Conservation (phyloP, 768 basidiomycete species). For the Tylopilus sp. region DNA sequence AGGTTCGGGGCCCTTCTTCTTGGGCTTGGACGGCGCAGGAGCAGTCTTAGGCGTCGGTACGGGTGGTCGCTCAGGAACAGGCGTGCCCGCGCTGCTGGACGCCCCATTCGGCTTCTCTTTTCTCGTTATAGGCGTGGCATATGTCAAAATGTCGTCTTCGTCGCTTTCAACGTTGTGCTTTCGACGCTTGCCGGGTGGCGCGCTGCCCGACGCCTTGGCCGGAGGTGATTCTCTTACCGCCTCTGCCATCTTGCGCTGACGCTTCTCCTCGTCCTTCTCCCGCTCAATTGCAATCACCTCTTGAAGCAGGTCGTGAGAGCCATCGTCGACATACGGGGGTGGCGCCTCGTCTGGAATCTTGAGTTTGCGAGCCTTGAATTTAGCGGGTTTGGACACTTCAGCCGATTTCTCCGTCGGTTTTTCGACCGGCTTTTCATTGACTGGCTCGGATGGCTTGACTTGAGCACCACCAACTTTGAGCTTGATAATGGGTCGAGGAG, state of each 20-base stretch:
- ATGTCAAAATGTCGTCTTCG: conserved; percentile 56
- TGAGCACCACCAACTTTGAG: conserved; percentile 54
- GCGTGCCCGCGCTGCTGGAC: conserved; percentile 39
- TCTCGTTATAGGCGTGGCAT: conserved; percentile 58
- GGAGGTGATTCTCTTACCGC: conserved; percentile 36
- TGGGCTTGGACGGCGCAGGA: conserved; percentile 32
- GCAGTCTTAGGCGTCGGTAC: conserved; percentile 25
- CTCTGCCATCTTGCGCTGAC: conserved; percentile 42
- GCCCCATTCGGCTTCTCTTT: conserved; percentile 37
- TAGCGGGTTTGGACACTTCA: conserved; percentile 35
- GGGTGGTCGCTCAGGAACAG: conserved; percentile 35
- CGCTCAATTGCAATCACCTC: conserved; percentile 80
- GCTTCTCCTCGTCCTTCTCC: conserved; percentile 55
- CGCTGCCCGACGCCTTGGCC: conserved; percentile 36
- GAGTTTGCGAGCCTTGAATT: conserved; percentile 40
- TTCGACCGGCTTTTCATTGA: conserved; percentile 19
- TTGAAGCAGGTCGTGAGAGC: conserved; percentile 76
- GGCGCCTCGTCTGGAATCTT: conserved; percentile 49
- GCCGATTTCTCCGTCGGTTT: conserved; percentile 25
- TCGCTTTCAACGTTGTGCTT: conserved; percentile 47
- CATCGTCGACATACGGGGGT: conserved; percentile 72
- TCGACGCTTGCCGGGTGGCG: conserved; percentile 54
- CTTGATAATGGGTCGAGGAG: conserved; percentile 60
- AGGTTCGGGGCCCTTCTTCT: conserved; percentile 40
- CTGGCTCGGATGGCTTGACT: conserved; percentile 34